These are phyloP conservation scores for Tetrahymena borealis DNA, from an alignment of 73 alveolate species.

Conservation along the genomic window DNA sequence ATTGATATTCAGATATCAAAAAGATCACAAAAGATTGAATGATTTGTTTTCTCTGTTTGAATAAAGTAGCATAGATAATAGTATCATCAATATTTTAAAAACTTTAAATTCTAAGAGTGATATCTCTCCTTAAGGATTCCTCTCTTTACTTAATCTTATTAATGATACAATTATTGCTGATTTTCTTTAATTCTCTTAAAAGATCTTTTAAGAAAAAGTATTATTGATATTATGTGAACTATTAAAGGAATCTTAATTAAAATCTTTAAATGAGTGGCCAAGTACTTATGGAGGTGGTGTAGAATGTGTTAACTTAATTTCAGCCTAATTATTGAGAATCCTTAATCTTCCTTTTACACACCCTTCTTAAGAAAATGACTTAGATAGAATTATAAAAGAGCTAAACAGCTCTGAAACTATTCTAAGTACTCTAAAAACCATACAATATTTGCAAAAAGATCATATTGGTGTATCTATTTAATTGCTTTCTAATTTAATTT, in stretches of 20 bases:
- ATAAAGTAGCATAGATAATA: conserved; percentile 41
- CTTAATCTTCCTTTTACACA: conserved; percentile 66
- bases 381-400: conserved; percentile 52
- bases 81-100: conserved; percentile 65
- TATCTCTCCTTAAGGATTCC: conserved; percentile 90
- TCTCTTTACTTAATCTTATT: conserved; percentile 75
- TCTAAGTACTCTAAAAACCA: conserved; percentile 46
- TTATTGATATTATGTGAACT: conserved; percentile 68
- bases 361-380: conserved; percentile 51
- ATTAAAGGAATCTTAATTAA: conserved; percentile 74
- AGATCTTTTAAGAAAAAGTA: conserved; percentile 76
- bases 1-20: conserved; percentile 46
- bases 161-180: conserved; percentile 78
- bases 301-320: conserved; percentile 61
- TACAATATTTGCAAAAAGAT: conserved; percentile 62
- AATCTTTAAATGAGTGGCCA: conserved; percentile 97
- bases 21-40: conserved; percentile 14
- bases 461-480: conserved; percentile 59
- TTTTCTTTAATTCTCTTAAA: conserved; percentile 71
- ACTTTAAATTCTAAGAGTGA: conserved; percentile 77
- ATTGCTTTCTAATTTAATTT: conserved; percentile 60
- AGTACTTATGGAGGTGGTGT: conserved; percentile 83
- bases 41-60: conserved; percentile 16
- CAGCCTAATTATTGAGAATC: conserved; percentile 65
- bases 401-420: conserved; percentile 64